A percentile compares a stretch with the other conserved stretches of the same genome.
Evolutionary conservation across 192 early-diverging fungal species (phyloP).

Genomic region (Kickxella alabastrina): DNA sequence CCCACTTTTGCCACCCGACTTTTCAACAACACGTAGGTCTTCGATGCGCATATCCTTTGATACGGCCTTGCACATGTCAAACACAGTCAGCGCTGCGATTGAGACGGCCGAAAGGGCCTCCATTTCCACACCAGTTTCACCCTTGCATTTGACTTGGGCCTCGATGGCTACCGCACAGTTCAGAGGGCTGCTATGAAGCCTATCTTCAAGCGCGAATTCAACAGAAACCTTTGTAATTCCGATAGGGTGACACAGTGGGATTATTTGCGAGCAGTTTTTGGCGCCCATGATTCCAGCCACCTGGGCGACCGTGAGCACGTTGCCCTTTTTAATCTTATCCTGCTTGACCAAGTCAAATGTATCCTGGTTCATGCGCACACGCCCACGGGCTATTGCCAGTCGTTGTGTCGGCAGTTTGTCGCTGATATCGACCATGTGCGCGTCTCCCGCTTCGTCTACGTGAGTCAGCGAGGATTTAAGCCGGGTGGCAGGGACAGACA

Average conservation of each 20-base stretch:
- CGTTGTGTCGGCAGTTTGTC: constrained; percentile 66
- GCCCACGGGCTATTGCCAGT: constrained; percentile 68
- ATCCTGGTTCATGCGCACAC: constrained; percentile 61
- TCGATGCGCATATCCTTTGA: constrained; percentile 78
- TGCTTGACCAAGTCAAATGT: constrained; percentile 63
- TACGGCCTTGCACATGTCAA: constrained; percentile 96
- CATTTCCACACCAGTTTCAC: constrained; percentile 90
- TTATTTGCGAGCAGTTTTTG: constrained; percentile 75
- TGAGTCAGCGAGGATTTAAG: constrained; percentile 59
- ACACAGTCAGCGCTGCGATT: constrained; percentile 78
- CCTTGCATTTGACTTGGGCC: constrained; percentile 66
- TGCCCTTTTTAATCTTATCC: constrained; percentile 79
- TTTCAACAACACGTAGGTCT: constrained; percentile 68
- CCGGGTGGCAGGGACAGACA: too few species aligned
- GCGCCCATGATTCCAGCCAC: constrained; percentile 90
- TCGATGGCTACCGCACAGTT: constrained; percentile 62
- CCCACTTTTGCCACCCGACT: constrained; percentile 84
- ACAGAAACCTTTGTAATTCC: constrained; percentile 66
- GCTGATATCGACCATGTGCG: constrained; percentile 86
- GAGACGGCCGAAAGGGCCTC: constrained; percentile 79
- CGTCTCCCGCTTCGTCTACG: constrained; percentile 69
- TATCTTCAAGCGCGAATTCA: constrained; percentile 53
- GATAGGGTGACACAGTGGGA: constrained; percentile 89
- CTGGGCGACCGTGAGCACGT: constrained; percentile 81
- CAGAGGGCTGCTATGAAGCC: neutral